These are phyloP conservation scores for Astrothelium subdiscretum DNA, from an alignment of 495 filamentous ascomycete species.

Conservation along the genomic window DNA sequence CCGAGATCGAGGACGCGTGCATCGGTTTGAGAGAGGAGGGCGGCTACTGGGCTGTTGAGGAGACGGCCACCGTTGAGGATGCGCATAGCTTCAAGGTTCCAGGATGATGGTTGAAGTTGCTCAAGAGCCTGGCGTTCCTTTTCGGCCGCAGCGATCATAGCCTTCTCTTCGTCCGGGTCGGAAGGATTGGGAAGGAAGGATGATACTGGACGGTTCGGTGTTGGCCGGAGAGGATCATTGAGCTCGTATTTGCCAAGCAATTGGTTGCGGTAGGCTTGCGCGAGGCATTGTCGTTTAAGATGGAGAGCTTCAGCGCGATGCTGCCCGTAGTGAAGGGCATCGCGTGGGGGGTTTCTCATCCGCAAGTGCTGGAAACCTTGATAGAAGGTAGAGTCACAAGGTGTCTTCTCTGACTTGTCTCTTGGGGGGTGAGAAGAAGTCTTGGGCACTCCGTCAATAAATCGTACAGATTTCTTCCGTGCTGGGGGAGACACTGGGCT, in stretches of 20 bases:
- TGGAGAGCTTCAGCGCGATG: slow-evolving; percentile 84
- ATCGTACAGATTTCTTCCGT: slow-evolving; percentile 64
- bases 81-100: slow-evolving; percentile 70
- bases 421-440: not conserved
- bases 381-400: slow-evolving; percentile 71
- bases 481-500: not conserved
- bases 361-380: slow-evolving; percentile 69
- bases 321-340: slow-evolving; percentile 72
- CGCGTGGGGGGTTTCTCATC: slow-evolving; percentile 45
- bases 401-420: slow-evolving; percentile 1
- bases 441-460: slow-evolving; percentile 45
- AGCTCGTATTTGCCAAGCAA: slow-evolving; percentile 69
- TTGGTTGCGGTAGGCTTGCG: slow-evolving; percentile 38
- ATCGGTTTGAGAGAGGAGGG: slow-evolving; percentile 37
- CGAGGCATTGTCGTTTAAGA: slow-evolving; percentile 51
- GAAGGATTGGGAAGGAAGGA: slow-evolving; percentile 20
- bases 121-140: slow-evolving; percentile 67
- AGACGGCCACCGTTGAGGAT: slow-evolving; percentile 70
- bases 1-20: slow-evolving; percentile 78
- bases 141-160: slow-evolving; percentile 44
- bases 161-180: slow-evolving; percentile 41
- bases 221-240: slow-evolving; percentile 34
- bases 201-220: slow-evolving; percentile 34
- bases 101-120: slow-evolving; percentile 62
- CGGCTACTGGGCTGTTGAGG: slow-evolving; percentile 57